These are phyloP conservation scores for Macadamia integrifolia DNA, from an alignment of 164 flowering plant genomes.

Conservation along the genomic window DNA sequence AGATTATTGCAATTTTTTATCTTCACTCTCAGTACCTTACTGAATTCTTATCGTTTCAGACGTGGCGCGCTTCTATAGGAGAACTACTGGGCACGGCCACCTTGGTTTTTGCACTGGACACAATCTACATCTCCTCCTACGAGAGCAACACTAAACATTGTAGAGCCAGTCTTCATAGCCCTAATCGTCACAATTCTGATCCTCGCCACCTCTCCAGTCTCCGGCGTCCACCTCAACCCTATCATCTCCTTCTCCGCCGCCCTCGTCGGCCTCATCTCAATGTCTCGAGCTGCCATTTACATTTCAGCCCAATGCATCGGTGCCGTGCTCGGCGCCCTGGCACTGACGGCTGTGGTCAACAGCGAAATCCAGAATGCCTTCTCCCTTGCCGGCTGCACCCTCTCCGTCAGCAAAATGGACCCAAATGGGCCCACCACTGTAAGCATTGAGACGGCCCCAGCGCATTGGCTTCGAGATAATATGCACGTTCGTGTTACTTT, in stretches of 20 bases:
- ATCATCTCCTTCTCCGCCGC: slow-evolving; percentile 39
- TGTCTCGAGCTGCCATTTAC: slow-evolving; percentile 41
- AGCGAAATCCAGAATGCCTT: slow-evolving; percentile 24
- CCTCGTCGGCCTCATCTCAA: slow-evolving; percentile 41
- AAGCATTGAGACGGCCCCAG: slow-evolving; percentile 35
- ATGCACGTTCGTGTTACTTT: slow-evolving; percentile 45
- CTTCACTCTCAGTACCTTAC: too few relatives aligned
- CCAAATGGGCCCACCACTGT: slow-evolving; percentile 31
- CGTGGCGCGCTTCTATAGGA: slow-evolving; percentile 52
- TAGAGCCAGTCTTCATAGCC: slow-evolving; percentile 30
- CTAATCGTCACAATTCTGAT: slow-evolving; percentile 37
- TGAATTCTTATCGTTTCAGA: slow-evolving; percentile 17
- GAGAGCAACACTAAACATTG: slow-evolving; percentile 27
- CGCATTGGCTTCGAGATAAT: slow-evolving; percentile 48
- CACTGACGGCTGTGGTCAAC: slow-evolving; percentile 42
- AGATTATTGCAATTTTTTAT: too few relatives aligned
- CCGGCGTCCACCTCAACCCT: slow-evolving; percentile 65
- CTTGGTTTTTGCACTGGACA: slow-evolving; percentile 45
- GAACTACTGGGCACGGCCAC: slow-evolving; percentile 51
- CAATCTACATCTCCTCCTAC: slow-evolving; percentile 43
- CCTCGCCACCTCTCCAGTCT: slow-evolving; percentile 40
- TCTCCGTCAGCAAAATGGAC: slow-evolving; percentile 34
- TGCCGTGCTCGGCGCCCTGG: slow-evolving; percentile 44
- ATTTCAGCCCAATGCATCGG: slow-evolving; percentile 52
- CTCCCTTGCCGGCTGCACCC: slow-evolving; percentile 58